Evolutionary conservation across 352 stramenopile species (phyloP), one percentile per base, ranked within the genome.

Genomic region (Phytophthora constricta): DNA sequence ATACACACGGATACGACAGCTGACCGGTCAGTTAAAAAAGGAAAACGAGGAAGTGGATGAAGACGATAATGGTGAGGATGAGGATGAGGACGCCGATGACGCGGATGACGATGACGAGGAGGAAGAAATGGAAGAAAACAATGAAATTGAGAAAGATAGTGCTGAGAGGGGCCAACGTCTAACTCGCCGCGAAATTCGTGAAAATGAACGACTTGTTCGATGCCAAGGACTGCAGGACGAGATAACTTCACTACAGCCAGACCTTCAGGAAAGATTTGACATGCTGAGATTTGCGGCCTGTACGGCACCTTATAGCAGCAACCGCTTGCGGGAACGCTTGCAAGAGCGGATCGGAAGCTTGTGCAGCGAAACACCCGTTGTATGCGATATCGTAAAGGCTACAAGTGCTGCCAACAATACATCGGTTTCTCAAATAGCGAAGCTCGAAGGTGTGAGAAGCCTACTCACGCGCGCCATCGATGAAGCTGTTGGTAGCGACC

Each of bases 301-400:
- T 16, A 72, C 62, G 1, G 63, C 76, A 11, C 78, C 80, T 13
- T 85, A 89, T 55, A 68, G 42, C 26, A 65, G 51, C 17, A 47
- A 25, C 1, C 41, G 66, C 37, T 62, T 89, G 2, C 49, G 66
- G 17, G 50, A 62, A 16, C 62, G 62, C 16, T 37, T 87, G 13
- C 25, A 68, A 4, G 59, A 76, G 37, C 56, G 61, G 14, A 62
- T 89, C 14, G 62, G 55, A 17, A 57, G 48, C 11, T 52, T 86
- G 31, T 77, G 58, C 28, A 77, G 76, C 17, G 80, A 89, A 66
- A 62, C 74, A 2, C 78, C 80, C 1, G 62, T 87, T 20, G 65
- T 87, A 17, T 73, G 66, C 16, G 74, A 76, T 8, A 89, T 84
- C 26, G 56, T 47, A 1, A 62, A 69, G 22, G 14, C 31, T 19